Percentiles rank a stretch among this genome's conserved stretches.
phyloP scores from a whole-genome alignment of 2,329 filamentous ascomycete species.

The Monosporascus ibericus region DNA sequence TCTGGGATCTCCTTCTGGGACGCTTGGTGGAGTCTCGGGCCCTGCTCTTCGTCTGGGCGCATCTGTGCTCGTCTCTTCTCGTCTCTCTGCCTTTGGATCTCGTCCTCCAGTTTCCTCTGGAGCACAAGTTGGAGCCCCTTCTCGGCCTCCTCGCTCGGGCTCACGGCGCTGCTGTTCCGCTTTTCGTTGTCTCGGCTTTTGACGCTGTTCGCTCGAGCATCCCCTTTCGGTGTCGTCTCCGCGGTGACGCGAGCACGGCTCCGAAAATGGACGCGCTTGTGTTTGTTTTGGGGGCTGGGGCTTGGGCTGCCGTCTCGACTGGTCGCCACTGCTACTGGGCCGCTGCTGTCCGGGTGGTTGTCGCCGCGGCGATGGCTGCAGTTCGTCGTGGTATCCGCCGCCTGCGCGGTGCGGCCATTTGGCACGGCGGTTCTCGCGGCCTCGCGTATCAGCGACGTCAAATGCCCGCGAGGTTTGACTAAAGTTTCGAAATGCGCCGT shows the following conservation, averaged over 20 bases:
- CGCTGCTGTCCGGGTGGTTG: not conserved
- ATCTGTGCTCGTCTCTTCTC: not conserved
- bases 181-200: not conserved
- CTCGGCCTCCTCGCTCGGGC: not conserved
- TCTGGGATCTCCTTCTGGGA: not conserved
- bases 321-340: not conserved
- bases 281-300: not conserved
- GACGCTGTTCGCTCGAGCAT: not conserved
- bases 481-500: not conserved
- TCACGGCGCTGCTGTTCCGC: not conserved
- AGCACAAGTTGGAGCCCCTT: not conserved
- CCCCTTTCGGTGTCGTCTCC: not conserved
- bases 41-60: not conserved
- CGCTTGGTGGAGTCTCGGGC: not conserved
- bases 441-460: not conserved
- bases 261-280: not conserved
- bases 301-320: not conserved
- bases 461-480: not conserved
- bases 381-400: not conserved
- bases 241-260: no score
- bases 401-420: not conserved
- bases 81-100: not conserved
- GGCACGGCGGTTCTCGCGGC: not conserved
- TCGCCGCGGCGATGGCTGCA: not conserved
- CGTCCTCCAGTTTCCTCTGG: not conserved